phyloP scores from a whole-genome alignment of 179 eudicot species.

The Silene vulgaris region DNA sequence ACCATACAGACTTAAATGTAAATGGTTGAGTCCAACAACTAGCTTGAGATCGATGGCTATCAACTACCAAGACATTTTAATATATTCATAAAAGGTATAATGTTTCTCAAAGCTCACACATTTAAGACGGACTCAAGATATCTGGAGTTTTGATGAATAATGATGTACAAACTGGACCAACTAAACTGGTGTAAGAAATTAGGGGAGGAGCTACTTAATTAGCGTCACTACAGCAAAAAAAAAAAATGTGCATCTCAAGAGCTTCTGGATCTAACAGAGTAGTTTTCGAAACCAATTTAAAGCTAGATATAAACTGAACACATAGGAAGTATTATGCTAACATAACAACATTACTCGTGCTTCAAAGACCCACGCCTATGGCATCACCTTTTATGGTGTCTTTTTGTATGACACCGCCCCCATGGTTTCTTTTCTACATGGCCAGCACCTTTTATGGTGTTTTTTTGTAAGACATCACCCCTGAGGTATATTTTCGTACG shows the following conservation, averaged over 20 bases:
- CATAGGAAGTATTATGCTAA: neutral
- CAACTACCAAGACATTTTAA: no score
- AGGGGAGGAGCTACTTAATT: neutral
- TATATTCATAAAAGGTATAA: no score
- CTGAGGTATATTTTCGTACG: no score
- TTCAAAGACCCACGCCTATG: neutral
- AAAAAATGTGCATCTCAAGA: neutral
- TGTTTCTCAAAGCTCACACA: neutral
- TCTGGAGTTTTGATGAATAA: neutral
- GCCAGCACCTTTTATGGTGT: no score
- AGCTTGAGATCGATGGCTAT: no score
- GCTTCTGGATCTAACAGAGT: neutral
- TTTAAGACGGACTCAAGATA: neutral
- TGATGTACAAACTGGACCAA: neutral
- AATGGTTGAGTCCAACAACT: no score
- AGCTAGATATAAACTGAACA: neutral
- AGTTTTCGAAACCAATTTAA: neutral
- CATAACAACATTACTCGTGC: neutral
- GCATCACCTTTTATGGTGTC: no score
- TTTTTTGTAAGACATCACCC: no score
- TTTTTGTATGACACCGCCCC: no score
- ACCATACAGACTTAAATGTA: no score
- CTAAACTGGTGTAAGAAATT: neutral
- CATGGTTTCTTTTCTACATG: no score
- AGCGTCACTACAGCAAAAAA: neutral